phyloP scores from a whole-genome alignment of 2,329 filamentous ascomycete species.

The Paecilomyces variotii region DNA sequence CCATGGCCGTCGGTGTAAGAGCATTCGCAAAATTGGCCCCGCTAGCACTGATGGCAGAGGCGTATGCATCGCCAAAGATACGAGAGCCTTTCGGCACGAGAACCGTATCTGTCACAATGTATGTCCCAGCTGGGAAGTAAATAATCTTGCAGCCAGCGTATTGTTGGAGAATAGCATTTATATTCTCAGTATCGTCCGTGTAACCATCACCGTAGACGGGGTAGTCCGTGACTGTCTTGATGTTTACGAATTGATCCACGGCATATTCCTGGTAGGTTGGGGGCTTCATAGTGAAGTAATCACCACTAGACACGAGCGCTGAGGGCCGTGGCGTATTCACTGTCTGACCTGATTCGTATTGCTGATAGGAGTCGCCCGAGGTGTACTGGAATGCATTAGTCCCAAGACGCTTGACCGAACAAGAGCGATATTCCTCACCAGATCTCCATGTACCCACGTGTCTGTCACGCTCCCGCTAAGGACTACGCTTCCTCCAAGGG shows the following conservation, averaged over 20 bases:
- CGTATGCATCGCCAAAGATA: constrained; percentile 49
- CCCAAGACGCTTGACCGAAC: neutral
- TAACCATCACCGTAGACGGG: constrained; percentile 37
- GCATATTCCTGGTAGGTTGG: constrained; percentile 40
- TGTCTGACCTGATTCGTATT: constrained; percentile 22
- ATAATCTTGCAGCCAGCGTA: constrained; percentile 24
- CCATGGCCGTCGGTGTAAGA: constrained; percentile 39
- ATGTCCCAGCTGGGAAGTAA: constrained; percentile 25
- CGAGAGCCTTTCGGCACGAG: constrained; percentile 41
- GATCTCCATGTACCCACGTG: constrained; percentile 27
- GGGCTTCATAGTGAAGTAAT: constrained; percentile 34
- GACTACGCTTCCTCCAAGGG: constrained; percentile 15
- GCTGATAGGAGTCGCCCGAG: constrained; percentile 10
- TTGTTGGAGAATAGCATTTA: constrained; percentile 25
- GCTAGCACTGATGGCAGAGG: constrained; percentile 40
- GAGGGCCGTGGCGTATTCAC: constrained; percentile 24
- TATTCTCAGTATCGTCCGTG: constrained; percentile 30
- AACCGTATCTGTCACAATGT: constrained; percentile 40
- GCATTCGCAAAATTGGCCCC: constrained; percentile 41
- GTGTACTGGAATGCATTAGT: constrained; percentile 3
- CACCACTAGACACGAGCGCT: constrained; percentile 24
- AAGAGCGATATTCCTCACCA: constrained; percentile 9
- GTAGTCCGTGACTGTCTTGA: constrained; percentile 36
- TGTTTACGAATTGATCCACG: constrained; percentile 36
- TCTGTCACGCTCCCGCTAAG: constrained; percentile 15